These are phyloP conservation scores for Pelargonium australe DNA, from an alignment of 441 rosid genomes.

Conservation along the genomic window DNA sequence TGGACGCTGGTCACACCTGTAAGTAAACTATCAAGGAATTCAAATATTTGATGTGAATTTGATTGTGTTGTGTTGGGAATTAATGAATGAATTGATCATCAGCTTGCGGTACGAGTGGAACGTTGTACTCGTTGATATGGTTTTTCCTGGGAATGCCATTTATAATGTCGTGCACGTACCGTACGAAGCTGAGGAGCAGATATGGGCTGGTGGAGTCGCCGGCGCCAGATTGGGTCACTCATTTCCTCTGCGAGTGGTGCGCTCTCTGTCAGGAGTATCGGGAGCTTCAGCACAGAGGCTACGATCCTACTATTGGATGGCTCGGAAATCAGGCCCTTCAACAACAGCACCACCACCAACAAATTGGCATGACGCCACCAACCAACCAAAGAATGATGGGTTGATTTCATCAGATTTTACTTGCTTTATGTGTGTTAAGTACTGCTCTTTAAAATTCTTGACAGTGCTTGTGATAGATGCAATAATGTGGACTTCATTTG, in stretches of 20 bases:
- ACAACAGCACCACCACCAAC: constrained; percentile 30
- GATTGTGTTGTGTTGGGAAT: no score
- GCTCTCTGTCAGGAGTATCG: constrained; percentile 67
- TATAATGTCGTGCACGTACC: constrained; percentile 44
- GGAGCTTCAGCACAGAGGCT: constrained; percentile 47
- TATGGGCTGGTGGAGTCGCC: constrained; percentile 56
- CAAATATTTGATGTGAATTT: no score
- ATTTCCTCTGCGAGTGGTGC: constrained; percentile 47
- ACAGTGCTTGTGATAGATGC: no score
- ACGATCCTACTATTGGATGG: constrained; percentile 56
- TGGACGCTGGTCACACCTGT: constrained; percentile 36
- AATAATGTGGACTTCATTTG: no score
- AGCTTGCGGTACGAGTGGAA: constrained; percentile 48
- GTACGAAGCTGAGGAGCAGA: constrained; percentile 45
- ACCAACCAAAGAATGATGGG: constrained; percentile 49
- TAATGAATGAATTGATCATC: not conserved
- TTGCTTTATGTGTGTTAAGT: no score
- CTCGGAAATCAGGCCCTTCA: constrained; percentile 24
- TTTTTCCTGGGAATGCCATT: constrained; percentile 37
- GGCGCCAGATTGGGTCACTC: constrained; percentile 64
- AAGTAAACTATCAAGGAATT: constrained; percentile 17
- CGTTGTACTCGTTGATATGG: constrained; percentile 34
- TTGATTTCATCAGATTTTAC: constrained; percentile 15
- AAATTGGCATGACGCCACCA: constrained; percentile 45
- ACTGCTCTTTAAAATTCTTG: no score